Evolutionary conservation across 305 asterid species (phyloP), one percentile per base, ranked within the genome.

Genomic region (Caryopteris hybrid): DNA sequence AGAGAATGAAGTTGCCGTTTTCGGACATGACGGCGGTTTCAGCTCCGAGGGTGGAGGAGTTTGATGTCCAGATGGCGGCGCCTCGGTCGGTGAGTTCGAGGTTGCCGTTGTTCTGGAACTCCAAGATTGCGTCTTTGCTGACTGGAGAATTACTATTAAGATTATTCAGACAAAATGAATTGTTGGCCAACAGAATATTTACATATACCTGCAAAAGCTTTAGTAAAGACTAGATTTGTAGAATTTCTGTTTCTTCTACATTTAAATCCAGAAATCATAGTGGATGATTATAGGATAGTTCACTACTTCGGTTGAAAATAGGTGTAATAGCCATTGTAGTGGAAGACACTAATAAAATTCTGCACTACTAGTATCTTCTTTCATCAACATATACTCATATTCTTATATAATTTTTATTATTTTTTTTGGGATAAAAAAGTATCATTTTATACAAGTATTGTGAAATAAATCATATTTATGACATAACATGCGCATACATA

Each of bases 71-170:
- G 73, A 85, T 52, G 21, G 83, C 66, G 78, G 79, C 47, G 67
- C 50, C 71, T 23, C 77, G 68, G 74, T 89, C 91, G 23, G 11
- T 47, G 54, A 92, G 89, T 52, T 76, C 72, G 67, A 92, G 91
- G 46, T 81, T 78, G 74, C 97, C 98, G 69, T 68, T 52, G 73
- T 73, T 22, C 69, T 81, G 79, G 61, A 92, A 84, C 73, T 88
- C 96, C 81, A 92, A 39, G 73, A 48, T 48, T 45, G 98, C 96
- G 18, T 74, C 87, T 81, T 80, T 78, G 84, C 77, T 84, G 78
- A 88, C 88, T 16, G 96, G 88, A 72, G 91, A 86, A 70, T 88
- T 86, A 86, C 98, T 92, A 81, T 86, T 81, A 73, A 79, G 80
- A 87, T 75, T 82, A 84, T 86, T 76, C 64, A 87, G 84, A 83